Evolutionary conservation across 2,329 filamentous ascomycete genomes (phyloP).

Genomic region (Westerdykella sp.): DNA sequence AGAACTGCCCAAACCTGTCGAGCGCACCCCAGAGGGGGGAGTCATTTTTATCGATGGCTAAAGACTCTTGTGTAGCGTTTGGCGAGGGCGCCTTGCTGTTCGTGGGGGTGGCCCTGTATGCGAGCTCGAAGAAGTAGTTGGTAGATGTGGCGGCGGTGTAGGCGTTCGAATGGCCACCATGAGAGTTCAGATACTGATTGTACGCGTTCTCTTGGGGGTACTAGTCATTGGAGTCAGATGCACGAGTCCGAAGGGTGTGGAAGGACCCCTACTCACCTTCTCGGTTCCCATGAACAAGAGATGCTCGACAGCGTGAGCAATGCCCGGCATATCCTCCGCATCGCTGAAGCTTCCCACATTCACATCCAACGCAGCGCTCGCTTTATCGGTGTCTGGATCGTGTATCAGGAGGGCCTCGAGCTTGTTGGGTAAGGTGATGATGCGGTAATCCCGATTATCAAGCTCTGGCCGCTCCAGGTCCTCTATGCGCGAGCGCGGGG

Average conservation of each 20-base stretch:
- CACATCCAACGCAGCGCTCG: conserved; percentile 89
- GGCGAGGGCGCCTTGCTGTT: conserved; percentile 45
- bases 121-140: conserved; percentile 96
- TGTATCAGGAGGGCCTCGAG: conserved; percentile 90
- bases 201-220: conserved; percentile 95
- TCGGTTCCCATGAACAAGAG: conserved; percentile 97
- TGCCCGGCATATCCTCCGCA: conserved; percentile 80
- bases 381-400: conserved; percentile 92
- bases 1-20: conserved; percentile 91
- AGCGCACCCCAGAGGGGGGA: conserved; percentile 74
- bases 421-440: conserved; percentile 77
- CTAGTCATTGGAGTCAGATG: conserved; percentile 31
- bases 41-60: conserved; percentile 33
- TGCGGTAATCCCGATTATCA: conserved; percentile 81
- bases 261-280: conserved; percentile 53
- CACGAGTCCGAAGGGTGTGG: background rate
- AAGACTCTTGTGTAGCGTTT: conserved; percentile 31
- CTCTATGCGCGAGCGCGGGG: conserved; percentile 45
- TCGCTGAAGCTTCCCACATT: conserved; percentile 96
- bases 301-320: conserved; percentile 95
- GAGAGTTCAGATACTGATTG: conserved; percentile 81
- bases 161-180: conserved; percentile 90
- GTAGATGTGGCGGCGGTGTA: conserved; percentile 91
- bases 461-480: conserved; percentile 73
- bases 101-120: conserved; percentile 57